Percentiles rank a stretch among this genome's conserved stretches.
Evolutionary conservation across 306 rosid species (phyloP).

Genomic region (Citrullus mucosospermus): DNA sequence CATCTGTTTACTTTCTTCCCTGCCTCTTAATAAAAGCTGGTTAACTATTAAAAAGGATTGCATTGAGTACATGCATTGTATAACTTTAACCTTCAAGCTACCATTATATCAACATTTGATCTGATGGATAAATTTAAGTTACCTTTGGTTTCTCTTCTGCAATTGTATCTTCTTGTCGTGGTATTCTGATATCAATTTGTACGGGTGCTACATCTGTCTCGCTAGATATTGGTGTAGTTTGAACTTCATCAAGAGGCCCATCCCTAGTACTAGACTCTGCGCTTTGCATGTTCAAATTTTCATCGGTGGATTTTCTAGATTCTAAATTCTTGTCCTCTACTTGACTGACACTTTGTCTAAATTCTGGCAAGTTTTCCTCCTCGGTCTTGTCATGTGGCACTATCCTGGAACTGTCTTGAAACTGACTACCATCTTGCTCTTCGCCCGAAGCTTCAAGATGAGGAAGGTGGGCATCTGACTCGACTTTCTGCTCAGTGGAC

Average conservation of each 20-base stretch:
- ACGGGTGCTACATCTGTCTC: conserved; percentile 22
- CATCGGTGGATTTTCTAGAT: conserved; percentile 22
- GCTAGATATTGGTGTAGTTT: conserved; percentile 20
- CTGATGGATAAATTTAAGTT: conserved; percentile 3
- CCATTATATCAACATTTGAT: neutral
- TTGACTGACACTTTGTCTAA: conserved; percentile 21
- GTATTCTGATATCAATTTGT: conserved; percentile 20
- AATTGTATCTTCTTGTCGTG: conserved; percentile 21
- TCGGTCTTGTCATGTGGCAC: conserved; percentile 18
- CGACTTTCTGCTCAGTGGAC: conserved; percentile 35
- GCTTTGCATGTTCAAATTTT: conserved; percentile 17
- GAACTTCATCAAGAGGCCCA: conserved; percentile 27
- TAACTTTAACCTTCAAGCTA: neutral
- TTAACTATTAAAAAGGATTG: neutral
- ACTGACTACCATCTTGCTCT: conserved; percentile 23
- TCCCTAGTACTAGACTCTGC: conserved; percentile 16
- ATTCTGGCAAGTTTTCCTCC: conserved; percentile 33
- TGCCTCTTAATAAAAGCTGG: neutral
- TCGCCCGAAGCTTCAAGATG: conserved; percentile 27
- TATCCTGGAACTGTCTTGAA: conserved; percentile 28
- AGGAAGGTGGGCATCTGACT: conserved; percentile 21
- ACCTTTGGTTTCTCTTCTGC: conserved; percentile 43
- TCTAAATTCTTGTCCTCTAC: conserved; percentile 23
- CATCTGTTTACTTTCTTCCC: neutral
- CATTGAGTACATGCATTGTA: neutral